These are phyloP conservation scores for Oryza brachyantha DNA, from an alignment of 176 grass and related monocot species.

Conservation along the genomic window DNA sequence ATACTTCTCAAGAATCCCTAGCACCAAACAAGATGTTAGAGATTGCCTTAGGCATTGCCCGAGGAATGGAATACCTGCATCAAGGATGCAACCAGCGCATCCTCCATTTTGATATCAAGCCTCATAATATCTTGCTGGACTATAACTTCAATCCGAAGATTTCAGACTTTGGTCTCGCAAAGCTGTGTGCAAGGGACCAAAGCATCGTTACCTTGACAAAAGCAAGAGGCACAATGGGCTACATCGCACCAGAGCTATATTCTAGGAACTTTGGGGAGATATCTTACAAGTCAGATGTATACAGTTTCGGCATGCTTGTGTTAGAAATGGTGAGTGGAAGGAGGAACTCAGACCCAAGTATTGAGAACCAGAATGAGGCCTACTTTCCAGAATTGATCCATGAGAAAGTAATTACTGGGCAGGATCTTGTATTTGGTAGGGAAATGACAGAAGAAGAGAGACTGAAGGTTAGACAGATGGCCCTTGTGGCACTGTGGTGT, in stretches of 20 bases:
- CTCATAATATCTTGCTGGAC: constrained; percentile 55
- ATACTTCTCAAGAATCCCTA: not conserved
- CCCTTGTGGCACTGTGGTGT: constrained; percentile 55
- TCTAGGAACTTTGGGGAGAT: constrained; percentile 27
- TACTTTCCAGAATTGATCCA: constrained; percentile 51
- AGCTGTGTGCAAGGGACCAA: constrained; percentile 49
- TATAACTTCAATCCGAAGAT: constrained; percentile 52
- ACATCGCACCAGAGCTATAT: constrained; percentile 33
- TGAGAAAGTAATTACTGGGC: constrained; percentile 9
- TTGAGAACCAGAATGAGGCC: constrained; percentile 20
- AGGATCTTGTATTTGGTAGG: constrained; percentile 25
- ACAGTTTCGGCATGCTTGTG: constrained; percentile 42
- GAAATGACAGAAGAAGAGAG: constrained; percentile 19
- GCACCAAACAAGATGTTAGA: constrained; percentile 32
- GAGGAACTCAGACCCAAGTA: constrained; percentile 39
- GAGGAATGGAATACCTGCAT: constrained; percentile 62
- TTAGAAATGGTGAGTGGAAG: constrained; percentile 57
- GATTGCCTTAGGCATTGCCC: constrained; percentile 38
- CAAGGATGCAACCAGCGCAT: constrained; percentile 57
- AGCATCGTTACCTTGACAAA: constrained; percentile 35
- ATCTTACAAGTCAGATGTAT: constrained; percentile 40
- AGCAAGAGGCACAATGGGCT: constrained; percentile 39
- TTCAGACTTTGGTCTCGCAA: constrained; percentile 58
- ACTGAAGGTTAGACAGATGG: constrained; percentile 30
- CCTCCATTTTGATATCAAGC: constrained; percentile 65